Evolutionary conservation across 23 red algal species (phyloP), one percentile per base, ranked within the genome.

Genomic region (Gracilaria caudata): DNA sequence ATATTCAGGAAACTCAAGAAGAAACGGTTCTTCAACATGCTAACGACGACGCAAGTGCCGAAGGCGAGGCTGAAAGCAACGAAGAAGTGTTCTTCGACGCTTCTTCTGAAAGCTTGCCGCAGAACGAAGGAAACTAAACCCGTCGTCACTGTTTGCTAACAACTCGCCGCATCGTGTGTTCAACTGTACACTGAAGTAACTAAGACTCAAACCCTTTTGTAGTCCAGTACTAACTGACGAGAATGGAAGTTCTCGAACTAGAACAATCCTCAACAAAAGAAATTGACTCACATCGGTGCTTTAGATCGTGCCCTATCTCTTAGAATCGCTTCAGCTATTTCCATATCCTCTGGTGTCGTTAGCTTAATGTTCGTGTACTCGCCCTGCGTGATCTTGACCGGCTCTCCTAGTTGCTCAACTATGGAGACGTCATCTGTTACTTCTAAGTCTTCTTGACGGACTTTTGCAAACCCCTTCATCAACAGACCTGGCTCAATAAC

Each of bases 301-400:
- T 30, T 29, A 47, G 70, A 47, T 26, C 43, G 37, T 35, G 55
- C 70, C 17, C 84, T 64, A 39, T 89, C 80, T 57, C 56, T 77
- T 39, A 99, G 74, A 68, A 99, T 99, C 28, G 86, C 73, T 60
- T 95, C 89, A 51, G 97, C 97, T 51, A 99, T 88, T 53, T 80
- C 78, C 92, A 99, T 92, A 75, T 99, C 97, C 77, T 99, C 97
- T 38, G 93, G 93, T 0, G 97, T 99, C n/a, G 97, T 99, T 23
- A 99, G 26, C 78, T 99, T 99, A n/a, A 99, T 95, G 57, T 99
- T 99, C 12, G 93, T 91, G 80, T 99, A 99, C 81, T 99, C 93
- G 26, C 97, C 97, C 0, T 85, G 44, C 7, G 97, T 99, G 28
- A 99, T 64, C 60, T 94, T 99, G 55, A 99, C 92, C 21, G 66